A percentile compares a stretch with the other conserved stretches of the same genome.
Conservation (phyloP, 768 basidiomycete genomes). For the Tricholoma saponaceum region DNA sequence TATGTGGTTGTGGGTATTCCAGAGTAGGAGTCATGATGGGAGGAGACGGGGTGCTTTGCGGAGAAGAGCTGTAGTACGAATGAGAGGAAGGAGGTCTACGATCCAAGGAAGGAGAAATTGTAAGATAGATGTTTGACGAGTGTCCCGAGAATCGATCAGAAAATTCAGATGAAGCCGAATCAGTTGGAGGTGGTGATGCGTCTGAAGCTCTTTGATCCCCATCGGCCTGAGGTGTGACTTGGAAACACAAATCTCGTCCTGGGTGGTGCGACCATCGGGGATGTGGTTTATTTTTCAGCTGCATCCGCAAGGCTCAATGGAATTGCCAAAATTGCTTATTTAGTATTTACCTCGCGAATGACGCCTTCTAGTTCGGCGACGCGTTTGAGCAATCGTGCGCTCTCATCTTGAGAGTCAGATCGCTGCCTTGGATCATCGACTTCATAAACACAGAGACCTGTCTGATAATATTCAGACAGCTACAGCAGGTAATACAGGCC, state of each 20-base stretch:
- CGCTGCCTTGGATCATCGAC: conserved; percentile 70
- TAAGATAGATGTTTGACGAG: conserved; percentile 14
- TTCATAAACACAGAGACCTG: conserved; percentile 81
- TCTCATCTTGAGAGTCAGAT: conserved; percentile 54
- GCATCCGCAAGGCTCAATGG: background rate
- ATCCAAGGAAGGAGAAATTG: conserved; percentile 16
- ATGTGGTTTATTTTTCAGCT: conserved; percentile 74
- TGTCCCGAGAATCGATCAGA: background rate
- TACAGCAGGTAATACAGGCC: background rate
- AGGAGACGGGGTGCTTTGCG: conserved; percentile 34
- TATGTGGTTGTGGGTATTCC: conserved; percentile 31
- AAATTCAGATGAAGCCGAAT: conserved; percentile 24
- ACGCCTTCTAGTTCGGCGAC: conserved; percentile 83
- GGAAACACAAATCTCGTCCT: conserved; percentile 21
- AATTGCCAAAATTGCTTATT: background rate
- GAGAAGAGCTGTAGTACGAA: conserved; percentile 25
- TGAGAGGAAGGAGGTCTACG: conserved; percentile 24
- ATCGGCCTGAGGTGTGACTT: conserved; percentile 14
- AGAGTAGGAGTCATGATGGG: conserved; percentile 44
- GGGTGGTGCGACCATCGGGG: conserved; percentile 56
- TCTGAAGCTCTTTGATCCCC: conserved; percentile 19
- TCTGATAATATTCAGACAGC: conserved; percentile 36
- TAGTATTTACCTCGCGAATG: conserved; percentile 60
- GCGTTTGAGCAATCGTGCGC: conserved; percentile 60
- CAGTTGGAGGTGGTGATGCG: conserved; percentile 25